A percentile compares a stretch with the other conserved stretches of the same genome.
Evolutionary conservation across 768 basidiomycete genomes (phyloP).

Genomic region (Coprinopsis marcescibilis): DNA sequence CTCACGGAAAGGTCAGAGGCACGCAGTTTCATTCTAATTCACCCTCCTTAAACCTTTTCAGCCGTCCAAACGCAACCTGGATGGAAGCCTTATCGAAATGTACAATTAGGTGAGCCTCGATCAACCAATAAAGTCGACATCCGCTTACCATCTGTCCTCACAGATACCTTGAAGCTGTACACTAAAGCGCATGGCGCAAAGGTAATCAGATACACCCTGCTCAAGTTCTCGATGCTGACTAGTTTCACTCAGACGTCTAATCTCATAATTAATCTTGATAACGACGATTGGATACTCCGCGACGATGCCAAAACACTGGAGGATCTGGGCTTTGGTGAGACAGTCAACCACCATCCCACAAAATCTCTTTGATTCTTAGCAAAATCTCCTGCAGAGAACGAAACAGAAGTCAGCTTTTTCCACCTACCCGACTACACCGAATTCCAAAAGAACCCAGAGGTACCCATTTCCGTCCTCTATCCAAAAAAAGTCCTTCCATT

Average conservation of each 20-base stretch:
- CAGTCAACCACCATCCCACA: neutral
- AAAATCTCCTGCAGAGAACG: conserved; percentile 64
- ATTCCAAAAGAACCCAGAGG: conserved; percentile 83
- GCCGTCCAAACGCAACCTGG: conserved; percentile 68
- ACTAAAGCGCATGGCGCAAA: conserved; percentile 93
- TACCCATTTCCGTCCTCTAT: conserved; percentile 22
- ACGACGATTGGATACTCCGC: conserved; percentile 87
- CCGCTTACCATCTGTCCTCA: conserved; percentile 5
- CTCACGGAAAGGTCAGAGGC: conserved; percentile 51
- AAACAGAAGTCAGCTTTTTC: conserved; percentile 94
- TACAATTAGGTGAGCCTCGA: conserved; percentile 50
- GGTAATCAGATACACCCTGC: conserved; percentile 35
- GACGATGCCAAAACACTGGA: conserved; percentile 63
- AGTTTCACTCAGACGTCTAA: conserved; percentile 71
- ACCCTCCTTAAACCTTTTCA: conserved; percentile 23
- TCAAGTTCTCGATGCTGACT: neutral
- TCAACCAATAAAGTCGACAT: conserved; percentile 2
- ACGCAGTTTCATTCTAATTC: neutral
- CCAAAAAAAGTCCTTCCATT: conserved; percentile 1
- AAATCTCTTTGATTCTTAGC: neutral
- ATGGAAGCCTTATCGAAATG: conserved; percentile 86
- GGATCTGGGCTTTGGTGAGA: conserved; percentile 71
- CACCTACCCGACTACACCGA: conserved; percentile 66
- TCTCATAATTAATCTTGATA: conserved; percentile 94
- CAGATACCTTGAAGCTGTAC: conserved; percentile 94